Percentiles rank a stretch among this genome's conserved stretches.
Conservation (phyloP, 2,329 filamentous ascomycete species). For the Colletotrichum sp. region DNA sequence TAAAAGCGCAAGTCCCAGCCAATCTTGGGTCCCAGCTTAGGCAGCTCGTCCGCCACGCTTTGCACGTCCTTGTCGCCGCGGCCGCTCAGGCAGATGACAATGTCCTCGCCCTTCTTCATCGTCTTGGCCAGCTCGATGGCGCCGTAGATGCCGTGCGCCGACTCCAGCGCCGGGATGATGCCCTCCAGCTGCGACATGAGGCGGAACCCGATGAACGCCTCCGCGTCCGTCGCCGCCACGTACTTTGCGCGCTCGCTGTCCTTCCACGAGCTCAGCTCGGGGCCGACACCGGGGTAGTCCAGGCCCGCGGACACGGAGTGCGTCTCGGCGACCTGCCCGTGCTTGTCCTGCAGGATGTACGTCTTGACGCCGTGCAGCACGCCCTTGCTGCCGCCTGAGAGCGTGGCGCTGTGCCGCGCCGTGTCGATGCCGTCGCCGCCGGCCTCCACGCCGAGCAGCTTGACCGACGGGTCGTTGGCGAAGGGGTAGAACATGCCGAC, state of each 20-base stretch:
- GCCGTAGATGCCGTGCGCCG: conserved; percentile 89
- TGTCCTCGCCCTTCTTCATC: conserved; percentile 85
- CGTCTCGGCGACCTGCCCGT: conserved; percentile 93
- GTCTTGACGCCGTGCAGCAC: conserved; percentile 96
- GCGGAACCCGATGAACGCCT: conserved; percentile 88
- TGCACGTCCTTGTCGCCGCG: conserved; percentile 98
- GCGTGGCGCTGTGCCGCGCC: conserved; percentile 82
- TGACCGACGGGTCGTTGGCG: conserved; percentile 81
- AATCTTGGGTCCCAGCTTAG: conserved; percentile 86
- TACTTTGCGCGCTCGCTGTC: conserved; percentile 86
- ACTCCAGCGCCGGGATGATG: conserved; percentile 95
- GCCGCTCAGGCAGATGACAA: conserved; percentile 93
- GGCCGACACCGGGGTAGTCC: conserved; percentile 96
- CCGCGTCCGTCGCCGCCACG: conserved; percentile 86
- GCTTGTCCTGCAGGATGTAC: conserved; percentile 89
- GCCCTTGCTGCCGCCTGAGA: conserved; percentile 85
- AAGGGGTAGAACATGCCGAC: conserved; percentile 99
- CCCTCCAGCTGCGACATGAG: conserved; percentile 88
- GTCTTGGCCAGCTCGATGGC: conserved; percentile 91
- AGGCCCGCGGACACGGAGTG: conserved; percentile 96
- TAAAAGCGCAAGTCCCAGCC: conserved; percentile 73
- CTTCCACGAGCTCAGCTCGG: conserved; percentile 92
- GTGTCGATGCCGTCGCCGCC: conserved; percentile 94
- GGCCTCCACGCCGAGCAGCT: conserved; percentile 92
- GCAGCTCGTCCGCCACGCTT: conserved; percentile 94